phyloP scores from a whole-genome alignment of 2,329 filamentous ascomycete species.

The Ophiostoma fasciatum region DNA sequence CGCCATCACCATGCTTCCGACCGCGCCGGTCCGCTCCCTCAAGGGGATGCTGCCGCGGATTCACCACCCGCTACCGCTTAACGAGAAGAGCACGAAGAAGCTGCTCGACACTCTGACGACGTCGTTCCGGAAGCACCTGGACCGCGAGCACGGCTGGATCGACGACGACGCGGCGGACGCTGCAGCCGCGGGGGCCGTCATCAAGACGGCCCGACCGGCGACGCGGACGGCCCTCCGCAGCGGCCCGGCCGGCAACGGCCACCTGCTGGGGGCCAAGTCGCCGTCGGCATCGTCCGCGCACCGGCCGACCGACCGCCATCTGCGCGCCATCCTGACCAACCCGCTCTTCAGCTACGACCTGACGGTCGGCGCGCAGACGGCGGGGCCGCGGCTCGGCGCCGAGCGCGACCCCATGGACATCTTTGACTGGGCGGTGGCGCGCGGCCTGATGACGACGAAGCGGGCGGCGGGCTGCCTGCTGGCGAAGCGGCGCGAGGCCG shows the following conservation, averaged over 20 bases:
- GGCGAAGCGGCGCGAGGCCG: slow-evolving; percentile 28
- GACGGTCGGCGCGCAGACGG: slow-evolving; percentile 18
- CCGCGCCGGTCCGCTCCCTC: slow-evolving; percentile 22
- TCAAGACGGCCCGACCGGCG: background rate
- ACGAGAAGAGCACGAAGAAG: slow-evolving; percentile 34
- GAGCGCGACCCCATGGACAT: slow-evolving; percentile 34
- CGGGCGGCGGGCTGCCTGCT: slow-evolving; percentile 39
- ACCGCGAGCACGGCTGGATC: slow-evolving; percentile 37
- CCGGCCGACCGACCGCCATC: slow-evolving; percentile 32
- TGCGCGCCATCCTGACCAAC: slow-evolving; percentile 42
- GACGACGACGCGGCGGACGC: slow-evolving; percentile 16
- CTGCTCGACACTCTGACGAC: slow-evolving; percentile 40
- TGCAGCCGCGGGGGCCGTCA: background rate
- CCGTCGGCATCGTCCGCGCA: slow-evolving; percentile 7
- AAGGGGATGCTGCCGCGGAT: slow-evolving; percentile 28
- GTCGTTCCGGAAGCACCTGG: slow-evolving; percentile 43
- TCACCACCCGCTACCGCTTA: slow-evolving; percentile 38
- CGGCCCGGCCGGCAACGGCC: too few relatives aligned
- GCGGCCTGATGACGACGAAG: slow-evolving; percentile 39
- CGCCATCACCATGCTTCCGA: slow-evolving; percentile 19
- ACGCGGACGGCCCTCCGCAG: too few relatives aligned
- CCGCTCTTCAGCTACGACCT: slow-evolving; percentile 33
- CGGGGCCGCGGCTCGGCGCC: slow-evolving; percentile 8
- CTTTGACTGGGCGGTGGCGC: slow-evolving; percentile 39
- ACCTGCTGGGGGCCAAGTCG: too few relatives aligned